phyloP scores from a whole-genome alignment of 352 stramenopile genomes.

The Pythium dissotocum region DNA sequence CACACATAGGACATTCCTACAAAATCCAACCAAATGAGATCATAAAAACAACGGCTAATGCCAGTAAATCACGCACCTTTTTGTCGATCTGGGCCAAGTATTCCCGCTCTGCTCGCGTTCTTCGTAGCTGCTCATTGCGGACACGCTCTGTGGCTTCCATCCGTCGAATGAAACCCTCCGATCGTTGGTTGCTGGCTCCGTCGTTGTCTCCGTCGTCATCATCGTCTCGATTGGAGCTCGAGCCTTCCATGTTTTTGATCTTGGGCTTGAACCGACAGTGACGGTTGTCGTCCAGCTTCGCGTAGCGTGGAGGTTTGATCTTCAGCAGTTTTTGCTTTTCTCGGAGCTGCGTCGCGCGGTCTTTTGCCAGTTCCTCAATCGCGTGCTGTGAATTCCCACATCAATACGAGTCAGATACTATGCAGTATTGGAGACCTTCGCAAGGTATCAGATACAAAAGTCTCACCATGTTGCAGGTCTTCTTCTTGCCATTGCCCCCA shows the following conservation, averaged over 20 bases:
- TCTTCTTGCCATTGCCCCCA: background rate
- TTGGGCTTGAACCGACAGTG: constrained; percentile 61
- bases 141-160: constrained; percentile 74
- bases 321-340: constrained; percentile 36
- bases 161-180: constrained; percentile 67
- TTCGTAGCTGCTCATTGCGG: constrained; percentile 53
- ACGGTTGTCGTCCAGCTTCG: constrained; percentile 54
- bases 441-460: background rate
- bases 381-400: constrained; percentile 29
- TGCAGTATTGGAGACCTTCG: constrained; percentile 2
- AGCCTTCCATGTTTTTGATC: constrained; percentile 29
- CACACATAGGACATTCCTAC: constrained; percentile 66
- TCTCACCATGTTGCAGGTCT: constrained; percentile 37
- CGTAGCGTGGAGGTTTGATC: constrained; percentile 33
- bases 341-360: constrained; percentile 36
- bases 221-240: constrained; percentile 13
- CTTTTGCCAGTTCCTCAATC: constrained; percentile 50
- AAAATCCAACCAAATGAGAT: background rate
- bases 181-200: constrained; percentile 32
- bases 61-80: constrained; percentile 35
- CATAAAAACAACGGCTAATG: constrained; percentile 1
- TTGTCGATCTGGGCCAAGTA: constrained; percentile 70
- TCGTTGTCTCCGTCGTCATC: constrained; percentile 52
- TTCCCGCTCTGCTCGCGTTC: constrained; percentile 55
- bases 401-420: background rate